phyloP scores from a whole-genome alignment of 1,139 yeast species.

The Scheffersomyces titani region DNA sequence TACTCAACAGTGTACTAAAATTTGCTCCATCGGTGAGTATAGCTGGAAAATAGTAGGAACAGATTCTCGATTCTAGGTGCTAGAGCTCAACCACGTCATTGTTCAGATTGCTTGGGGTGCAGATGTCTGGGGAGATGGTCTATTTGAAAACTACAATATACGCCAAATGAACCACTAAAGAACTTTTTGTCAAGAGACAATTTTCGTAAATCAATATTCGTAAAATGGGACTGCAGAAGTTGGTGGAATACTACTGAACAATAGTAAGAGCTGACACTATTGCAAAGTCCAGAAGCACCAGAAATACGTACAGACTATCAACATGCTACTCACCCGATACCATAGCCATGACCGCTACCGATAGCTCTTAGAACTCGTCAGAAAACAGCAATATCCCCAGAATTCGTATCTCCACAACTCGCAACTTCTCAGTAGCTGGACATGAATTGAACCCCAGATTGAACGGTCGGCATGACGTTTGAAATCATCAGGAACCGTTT shows the following conservation, averaged over 20 bases:
- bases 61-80: too few species aligned
- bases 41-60: too few species aligned
- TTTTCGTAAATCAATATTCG: too few species aligned
- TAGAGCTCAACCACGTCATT: background rate
- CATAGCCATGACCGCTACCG: background rate
- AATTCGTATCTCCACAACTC: background rate
- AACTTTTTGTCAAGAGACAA: background rate
- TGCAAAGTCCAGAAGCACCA: background rate
- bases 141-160: background rate
- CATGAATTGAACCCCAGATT: background rate
- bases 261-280: background rate
- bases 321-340: background rate
- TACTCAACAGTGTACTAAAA: background rate
- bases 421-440: background rate
- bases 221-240: background rate
- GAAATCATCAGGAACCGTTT: background rate
- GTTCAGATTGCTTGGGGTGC: background rate
- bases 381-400: background rate
- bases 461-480: background rate
- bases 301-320: background rate
- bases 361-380: background rate
- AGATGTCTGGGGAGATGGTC: background rate
- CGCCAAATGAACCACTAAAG: background rate
- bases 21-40: too few species aligned
- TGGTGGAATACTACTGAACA: background rate